Percentiles rank a stretch among this genome's conserved stretches.
These are phyloP conservation scores for Psidium guajava DNA, from an alignment of 345 rosid species.

Conservation along the genomic window DNA sequence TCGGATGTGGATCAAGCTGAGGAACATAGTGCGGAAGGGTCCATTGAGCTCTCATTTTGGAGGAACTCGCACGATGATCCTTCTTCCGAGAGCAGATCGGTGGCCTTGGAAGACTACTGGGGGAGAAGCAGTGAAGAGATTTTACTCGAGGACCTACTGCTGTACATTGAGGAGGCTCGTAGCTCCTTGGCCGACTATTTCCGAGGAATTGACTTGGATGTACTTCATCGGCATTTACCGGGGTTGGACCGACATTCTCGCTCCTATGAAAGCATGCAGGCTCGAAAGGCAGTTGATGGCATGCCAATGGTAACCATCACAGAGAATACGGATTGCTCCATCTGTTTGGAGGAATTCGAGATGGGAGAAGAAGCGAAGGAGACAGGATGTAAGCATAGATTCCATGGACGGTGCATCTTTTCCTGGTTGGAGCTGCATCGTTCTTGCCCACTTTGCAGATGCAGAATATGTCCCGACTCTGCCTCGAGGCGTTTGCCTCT, in stretches of 20 bases:
- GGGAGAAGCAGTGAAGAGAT: neutral
- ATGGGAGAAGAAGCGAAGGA: constrained; percentile 50
- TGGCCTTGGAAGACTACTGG: constrained; percentile 6
- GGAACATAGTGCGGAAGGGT: neutral
- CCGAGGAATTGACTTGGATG: constrained; percentile 31
- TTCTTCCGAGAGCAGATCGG: neutral
- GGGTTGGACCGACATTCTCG: neutral
- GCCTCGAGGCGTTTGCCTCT: neutral
- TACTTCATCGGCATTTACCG: neutral
- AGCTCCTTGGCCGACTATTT: constrained; percentile 22
- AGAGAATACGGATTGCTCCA: constrained; percentile 24
- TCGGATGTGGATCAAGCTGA: neutral
- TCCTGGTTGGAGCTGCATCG: constrained; percentile 86
- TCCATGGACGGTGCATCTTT: constrained; percentile 51
- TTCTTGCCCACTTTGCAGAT: constrained; percentile 83
- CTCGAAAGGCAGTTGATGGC: constrained; percentile 16
- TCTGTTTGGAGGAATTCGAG: constrained; percentile 46
- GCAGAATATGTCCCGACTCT: constrained; percentile 23
- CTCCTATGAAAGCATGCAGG: neutral
- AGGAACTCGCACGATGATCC: neutral
- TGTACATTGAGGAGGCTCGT: neutral
- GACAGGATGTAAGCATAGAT: constrained; percentile 72
- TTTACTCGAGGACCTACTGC: neutral
- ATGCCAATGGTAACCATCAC: constrained; percentile 19
- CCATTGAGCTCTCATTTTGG: neutral